Percentiles rank a stretch among this genome's conserved stretches.
phyloP scores from a whole-genome alignment of 164 flowering plant genomes.

The Chimonanthus salicifolius region DNA sequence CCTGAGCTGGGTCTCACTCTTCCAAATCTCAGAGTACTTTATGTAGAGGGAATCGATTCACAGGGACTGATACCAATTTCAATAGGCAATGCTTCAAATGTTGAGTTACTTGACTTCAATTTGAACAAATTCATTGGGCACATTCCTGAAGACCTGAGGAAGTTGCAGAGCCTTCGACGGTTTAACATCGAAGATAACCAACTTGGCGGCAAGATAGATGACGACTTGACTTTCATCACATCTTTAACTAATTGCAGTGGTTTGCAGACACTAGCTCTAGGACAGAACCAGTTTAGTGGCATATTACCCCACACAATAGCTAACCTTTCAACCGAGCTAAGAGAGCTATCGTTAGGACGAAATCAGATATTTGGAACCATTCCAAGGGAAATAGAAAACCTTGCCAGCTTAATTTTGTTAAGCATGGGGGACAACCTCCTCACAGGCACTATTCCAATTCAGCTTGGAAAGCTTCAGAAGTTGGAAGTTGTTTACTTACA shows the following conservation, averaged over 20 bases:
- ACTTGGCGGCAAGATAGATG: constrained; percentile 17
- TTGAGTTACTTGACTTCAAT: constrained; percentile 10
- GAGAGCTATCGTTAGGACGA: background rate
- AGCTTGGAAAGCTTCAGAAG: constrained; percentile 12
- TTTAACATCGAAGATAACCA: constrained; percentile 10
- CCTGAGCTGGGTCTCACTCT: background rate
- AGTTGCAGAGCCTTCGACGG: constrained; percentile 1
- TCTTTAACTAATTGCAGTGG: constrained; percentile 25
- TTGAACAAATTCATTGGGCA: constrained; percentile 19
- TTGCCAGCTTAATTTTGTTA: constrained; percentile 15
- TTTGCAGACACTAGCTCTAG: constrained; percentile 11
- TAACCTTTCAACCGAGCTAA: constrained; percentile 25
- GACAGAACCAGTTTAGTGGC: constrained; percentile 16
- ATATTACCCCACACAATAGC: background rate
- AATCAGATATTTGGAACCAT: constrained; percentile 30
- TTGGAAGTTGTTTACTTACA: background rate
- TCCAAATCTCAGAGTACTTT: constrained; percentile 1
- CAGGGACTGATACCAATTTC: constrained; percentile 26
- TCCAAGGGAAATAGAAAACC: constrained; percentile 26
- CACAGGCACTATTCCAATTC: constrained; percentile 10
- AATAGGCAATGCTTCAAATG: constrained; percentile 24
- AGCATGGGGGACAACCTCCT: constrained; percentile 1
- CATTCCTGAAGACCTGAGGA: constrained; percentile 9
- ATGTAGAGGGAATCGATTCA: constrained; percentile 12
- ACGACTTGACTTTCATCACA: constrained; percentile 25